phyloP scores from a whole-genome alignment of 345 rosid species.

The Populus simonii region DNA sequence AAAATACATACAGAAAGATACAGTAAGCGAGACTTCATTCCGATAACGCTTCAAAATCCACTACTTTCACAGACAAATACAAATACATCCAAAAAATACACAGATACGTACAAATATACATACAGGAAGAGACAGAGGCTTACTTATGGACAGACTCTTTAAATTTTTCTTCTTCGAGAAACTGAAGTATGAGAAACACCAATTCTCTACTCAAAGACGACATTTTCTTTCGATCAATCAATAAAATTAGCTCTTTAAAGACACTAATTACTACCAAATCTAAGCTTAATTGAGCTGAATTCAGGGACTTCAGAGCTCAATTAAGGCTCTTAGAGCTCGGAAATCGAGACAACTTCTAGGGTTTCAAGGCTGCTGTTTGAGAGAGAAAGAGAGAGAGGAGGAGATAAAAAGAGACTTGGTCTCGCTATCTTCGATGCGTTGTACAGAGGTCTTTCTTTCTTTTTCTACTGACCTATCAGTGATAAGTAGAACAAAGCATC shows the following conservation, averaged over 20 bases:
- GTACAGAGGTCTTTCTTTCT: conserved; percentile 44
- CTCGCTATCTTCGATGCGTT: conserved; percentile 90
- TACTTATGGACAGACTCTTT: conserved; percentile 88
- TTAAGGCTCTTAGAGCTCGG: conserved; percentile 14
- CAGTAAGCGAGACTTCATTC: neutral
- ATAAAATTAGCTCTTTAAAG: neutral
- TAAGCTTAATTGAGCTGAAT: conserved; percentile 21
- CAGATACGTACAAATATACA: neutral
- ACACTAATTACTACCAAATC: conserved; percentile 11
- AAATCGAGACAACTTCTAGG: conserved; percentile 58
- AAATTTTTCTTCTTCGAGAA: conserved; percentile 88
- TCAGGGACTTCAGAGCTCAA: conserved; percentile 6
- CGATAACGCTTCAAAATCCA: neutral
- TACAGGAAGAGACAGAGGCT: conserved; percentile 1
- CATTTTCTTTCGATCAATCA: conserved; percentile 34
- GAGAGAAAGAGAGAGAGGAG: conserved; percentile 20
- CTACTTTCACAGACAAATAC: neutral
- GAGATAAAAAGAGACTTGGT: conserved; percentile 36
- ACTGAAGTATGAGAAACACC: conserved; percentile 90
- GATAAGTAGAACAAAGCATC: fast-evolving
- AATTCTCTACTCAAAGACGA: conserved; percentile 81
- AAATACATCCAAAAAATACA: neutral
- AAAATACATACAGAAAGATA: neutral
- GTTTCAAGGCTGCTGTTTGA: conserved; percentile 54
- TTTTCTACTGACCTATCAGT: conserved; percentile 51